A percentile compares a stretch with the other conserved stretches of the same genome.
Evolutionary conservation across 495 filamentous ascomycete species (phyloP).

Genomic region (Penicillium daleae): DNA sequence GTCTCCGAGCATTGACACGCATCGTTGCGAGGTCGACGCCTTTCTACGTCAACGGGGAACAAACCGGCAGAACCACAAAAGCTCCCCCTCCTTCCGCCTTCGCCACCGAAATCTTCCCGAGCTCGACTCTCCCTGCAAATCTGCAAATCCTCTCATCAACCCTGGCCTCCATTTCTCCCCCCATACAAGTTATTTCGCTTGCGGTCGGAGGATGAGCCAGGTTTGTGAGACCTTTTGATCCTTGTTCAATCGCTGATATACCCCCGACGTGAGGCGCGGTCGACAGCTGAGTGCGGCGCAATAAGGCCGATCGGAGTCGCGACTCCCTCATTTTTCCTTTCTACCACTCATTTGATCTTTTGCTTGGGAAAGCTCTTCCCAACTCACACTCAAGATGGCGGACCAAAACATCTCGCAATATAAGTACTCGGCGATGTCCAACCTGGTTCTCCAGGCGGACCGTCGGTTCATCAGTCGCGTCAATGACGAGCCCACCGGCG

Average conservation of each 20-base stretch:
- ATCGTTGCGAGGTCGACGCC: conserved; percentile 25
- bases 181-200: conserved; percentile 34
- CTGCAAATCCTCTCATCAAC: conserved; percentile 27
- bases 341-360: conserved; percentile 17
- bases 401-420: conserved; percentile 97
- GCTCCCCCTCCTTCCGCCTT: conserved; percentile 44
- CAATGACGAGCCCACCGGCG: conserved; percentile 93
- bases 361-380: conserved; percentile 16
- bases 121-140: conserved; percentile 24
- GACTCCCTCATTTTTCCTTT: conserved; percentile 31
- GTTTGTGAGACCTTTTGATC: conserved; percentile 42
- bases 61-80: conserved; percentile 29
- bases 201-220: conserved; percentile 47
- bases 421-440: conserved; percentile 99
- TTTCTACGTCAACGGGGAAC: not conserved
- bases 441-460: conserved; percentile 99
- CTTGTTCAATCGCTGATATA: conserved; percentile 27
- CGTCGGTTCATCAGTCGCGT: conserved; percentile 90
- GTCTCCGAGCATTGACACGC: conserved; percentile 27
- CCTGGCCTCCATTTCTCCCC: conserved; percentile 38
- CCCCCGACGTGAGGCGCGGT: conserved; percentile 21
- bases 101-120: conserved; percentile 51
- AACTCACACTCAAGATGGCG: conserved; percentile 63
- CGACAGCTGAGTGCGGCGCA: conserved; percentile 43
- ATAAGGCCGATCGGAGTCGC: conserved; percentile 37